Conservation (phyloP, 345 rosid species). For the Odontarrhena argentea region DNA sequence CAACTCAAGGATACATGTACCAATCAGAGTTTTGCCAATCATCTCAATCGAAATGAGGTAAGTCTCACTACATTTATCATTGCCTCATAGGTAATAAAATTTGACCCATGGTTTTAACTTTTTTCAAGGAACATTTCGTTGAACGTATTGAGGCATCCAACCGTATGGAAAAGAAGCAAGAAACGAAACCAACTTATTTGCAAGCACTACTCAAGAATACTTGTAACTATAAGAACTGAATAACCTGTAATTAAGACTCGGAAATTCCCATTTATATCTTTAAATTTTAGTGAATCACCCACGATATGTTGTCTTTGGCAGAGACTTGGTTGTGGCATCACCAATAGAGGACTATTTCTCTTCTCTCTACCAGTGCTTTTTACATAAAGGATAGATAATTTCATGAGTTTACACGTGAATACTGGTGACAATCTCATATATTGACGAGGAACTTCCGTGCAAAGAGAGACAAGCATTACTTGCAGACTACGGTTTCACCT, state of each 20-base stretch:
- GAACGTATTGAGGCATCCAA: too few relatives aligned
- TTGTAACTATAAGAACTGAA: constrained; percentile 53
- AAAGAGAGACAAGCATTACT: constrained; percentile 67
- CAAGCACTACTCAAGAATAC: too few relatives aligned
- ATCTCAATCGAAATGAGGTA: too few relatives aligned
- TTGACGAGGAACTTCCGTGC: constrained; percentile 74
- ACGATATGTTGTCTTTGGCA: constrained; percentile 47
- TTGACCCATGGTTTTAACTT: too few relatives aligned
- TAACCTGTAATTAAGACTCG: constrained; percentile 81
- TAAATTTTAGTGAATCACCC: constrained; percentile 15
- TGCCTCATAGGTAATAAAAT: too few relatives aligned
- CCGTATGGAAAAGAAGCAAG: too few relatives aligned
- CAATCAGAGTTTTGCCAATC: too few relatives aligned
- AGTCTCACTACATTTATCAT: too few relatives aligned
- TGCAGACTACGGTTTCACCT: constrained; percentile 81
- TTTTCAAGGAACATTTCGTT: too few relatives aligned
- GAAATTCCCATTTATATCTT: background rate
- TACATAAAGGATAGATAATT: background rate
- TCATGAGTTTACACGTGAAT: constrained; percentile 3
- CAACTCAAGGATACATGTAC: too few relatives aligned
- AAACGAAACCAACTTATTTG: too few relatives aligned
- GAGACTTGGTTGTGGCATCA: constrained; percentile 94
- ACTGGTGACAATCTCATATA: constrained; percentile 80
- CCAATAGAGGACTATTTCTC: constrained; percentile 87
- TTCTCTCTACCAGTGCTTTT: background rate